Evolutionary conservation across 805 yeast genomes (phyloP).

Genomic region (Ogataea zsoltii): DNA sequence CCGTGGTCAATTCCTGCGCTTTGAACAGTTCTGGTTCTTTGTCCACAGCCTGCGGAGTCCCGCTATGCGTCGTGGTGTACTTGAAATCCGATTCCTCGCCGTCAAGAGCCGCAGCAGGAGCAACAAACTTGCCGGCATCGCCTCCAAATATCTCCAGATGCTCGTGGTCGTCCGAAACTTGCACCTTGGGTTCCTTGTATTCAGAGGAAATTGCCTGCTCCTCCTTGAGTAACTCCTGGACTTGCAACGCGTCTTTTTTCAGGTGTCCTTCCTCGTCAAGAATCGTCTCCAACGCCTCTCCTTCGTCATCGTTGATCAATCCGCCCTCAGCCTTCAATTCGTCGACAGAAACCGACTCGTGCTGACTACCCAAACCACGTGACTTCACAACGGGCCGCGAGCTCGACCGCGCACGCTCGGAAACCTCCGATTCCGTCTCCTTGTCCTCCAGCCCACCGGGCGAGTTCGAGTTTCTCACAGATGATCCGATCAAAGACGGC

Average conservation of each 20-base stretch:
- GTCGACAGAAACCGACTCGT: slow-evolving; percentile 31
- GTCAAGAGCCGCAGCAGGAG: slow-evolving; percentile 35
- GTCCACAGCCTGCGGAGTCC: slow-evolving; percentile 10
- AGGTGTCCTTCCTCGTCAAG: slow-evolving; percentile 56
- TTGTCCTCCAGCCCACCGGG: slow-evolving; percentile 22
- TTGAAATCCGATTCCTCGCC: slow-evolving; percentile 21
- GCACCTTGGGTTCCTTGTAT: not conserved
- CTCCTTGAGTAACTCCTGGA: slow-evolving; percentile 20
- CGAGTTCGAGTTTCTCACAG: slow-evolving; percentile 35
- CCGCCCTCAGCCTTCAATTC: slow-evolving; percentile 50
- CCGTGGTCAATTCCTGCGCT: slow-evolving; percentile 28
- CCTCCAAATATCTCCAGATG: slow-evolving; percentile 31
- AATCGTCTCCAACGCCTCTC: slow-evolving; percentile 51
- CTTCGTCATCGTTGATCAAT: slow-evolving; percentile 57
- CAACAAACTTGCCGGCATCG: slow-evolving; percentile 34
- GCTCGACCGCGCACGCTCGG: slow-evolving; percentile 26
- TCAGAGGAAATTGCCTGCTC: slow-evolving; percentile 5
- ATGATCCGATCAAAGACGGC: slow-evolving; percentile 56
- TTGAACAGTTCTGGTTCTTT: slow-evolving; percentile 20
- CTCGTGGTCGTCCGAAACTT: slow-evolving; percentile 8
- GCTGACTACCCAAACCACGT: slow-evolving; percentile 30
- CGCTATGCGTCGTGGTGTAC: slow-evolving; percentile 13
- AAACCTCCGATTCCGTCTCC: slow-evolving; percentile 9
- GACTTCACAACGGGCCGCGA: slow-evolving; percentile 47
- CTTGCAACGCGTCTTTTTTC: slow-evolving; percentile 46